Evolutionary conservation across 2,329 filamentous ascomycete species (phyloP), one percentile per base, ranked within the genome.

Genomic region (Botrytis porri): DNA sequence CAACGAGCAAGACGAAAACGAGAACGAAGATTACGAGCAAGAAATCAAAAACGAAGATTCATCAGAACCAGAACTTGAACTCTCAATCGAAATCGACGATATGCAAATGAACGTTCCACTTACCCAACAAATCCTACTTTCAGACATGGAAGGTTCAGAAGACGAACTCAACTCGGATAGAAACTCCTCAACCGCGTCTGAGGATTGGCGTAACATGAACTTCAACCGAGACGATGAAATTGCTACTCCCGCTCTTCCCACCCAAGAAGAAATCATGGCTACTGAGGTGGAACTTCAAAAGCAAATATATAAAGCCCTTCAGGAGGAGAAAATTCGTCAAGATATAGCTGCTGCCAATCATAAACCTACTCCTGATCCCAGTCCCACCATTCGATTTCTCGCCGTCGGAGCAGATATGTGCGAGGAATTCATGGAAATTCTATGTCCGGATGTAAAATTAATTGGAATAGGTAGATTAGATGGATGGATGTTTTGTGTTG

Each of bases 401-500:
- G 65, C 65, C 1, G 6, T 69, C 3, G 65, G 65, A 4, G 37
- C 37, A 4, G 65, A 69, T 3, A 69, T 69, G 65, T 69, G 35
- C 6, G n/a, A 57, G n/a, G 25, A 22, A 3, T 29, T 32, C 0
- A 69, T 69, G 65, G 10, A 25, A 14, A 22, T 2, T 0, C 10
- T 57, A 25, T 69, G 65, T 41, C 18, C 48, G 10, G 37, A 57
- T 18, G 65, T 20, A 1, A 41, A 41, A 6, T 9, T 69, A 0
- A 4, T 69, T 7, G 65, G 35, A 12, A 57, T 69, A 32, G 65
- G 35, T 1, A 12, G 65, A 22, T 41, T 69, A 5, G 48, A 69
- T 14, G n/a, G n/a, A 12, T 69, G 65, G 65, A 69, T 69, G 65
- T 57, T 25, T 57, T 69, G 65, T 18, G 65, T 69, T 1, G 65